A percentile compares a stretch with the other conserved stretches of the same genome.
Evolutionary conservation across 768 basidiomycete genomes (phyloP).

Genomic region (Mycena indigotica): DNA sequence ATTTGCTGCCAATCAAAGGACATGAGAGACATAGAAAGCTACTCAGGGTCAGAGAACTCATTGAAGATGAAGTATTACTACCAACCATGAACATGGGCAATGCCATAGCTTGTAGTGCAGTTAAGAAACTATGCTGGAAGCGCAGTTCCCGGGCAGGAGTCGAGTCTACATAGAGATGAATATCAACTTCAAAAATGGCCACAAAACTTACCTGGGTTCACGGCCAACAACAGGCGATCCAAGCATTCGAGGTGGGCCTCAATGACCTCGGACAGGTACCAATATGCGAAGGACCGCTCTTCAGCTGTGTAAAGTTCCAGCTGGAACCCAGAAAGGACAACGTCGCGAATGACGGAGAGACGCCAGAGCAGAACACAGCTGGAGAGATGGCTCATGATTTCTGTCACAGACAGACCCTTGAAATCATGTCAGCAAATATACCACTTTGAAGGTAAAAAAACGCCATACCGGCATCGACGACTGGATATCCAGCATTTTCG

Average conservation of each 20-base stretch:
- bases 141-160: slow-evolving; percentile 45
- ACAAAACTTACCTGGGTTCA: slow-evolving; percentile 40
- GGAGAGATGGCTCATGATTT: slow-evolving; percentile 46
- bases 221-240: slow-evolving; percentile 45
- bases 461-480: slow-evolving; percentile 8
- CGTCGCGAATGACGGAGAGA: slow-evolving; percentile 60
- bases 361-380: slow-evolving; percentile 59
- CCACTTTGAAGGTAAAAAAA: neutral
- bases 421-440: neutral
- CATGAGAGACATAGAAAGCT: slow-evolving; percentile 54
- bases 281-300: slow-evolving; percentile 76
- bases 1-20: slow-evolving; percentile 53
- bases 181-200: neutral
- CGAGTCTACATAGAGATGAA: slow-evolving; percentile 34
- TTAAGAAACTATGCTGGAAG: slow-evolving; percentile 54
- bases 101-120: slow-evolving; percentile 59
- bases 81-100: slow-evolving; percentile 57
- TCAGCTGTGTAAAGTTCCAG: slow-evolving; percentile 69
- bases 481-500: slow-evolving; percentile 39
- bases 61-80: neutral
- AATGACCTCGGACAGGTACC: slow-evolving; percentile 63
- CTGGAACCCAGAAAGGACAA: slow-evolving; percentile 77
- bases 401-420: slow-evolving; percentile 34
- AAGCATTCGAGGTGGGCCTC: slow-evolving; percentile 57
- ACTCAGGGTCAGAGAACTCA: neutral